Conservation (phyloP, 176 grass and related monocot species). For the Elaeis guineensis region DNA sequence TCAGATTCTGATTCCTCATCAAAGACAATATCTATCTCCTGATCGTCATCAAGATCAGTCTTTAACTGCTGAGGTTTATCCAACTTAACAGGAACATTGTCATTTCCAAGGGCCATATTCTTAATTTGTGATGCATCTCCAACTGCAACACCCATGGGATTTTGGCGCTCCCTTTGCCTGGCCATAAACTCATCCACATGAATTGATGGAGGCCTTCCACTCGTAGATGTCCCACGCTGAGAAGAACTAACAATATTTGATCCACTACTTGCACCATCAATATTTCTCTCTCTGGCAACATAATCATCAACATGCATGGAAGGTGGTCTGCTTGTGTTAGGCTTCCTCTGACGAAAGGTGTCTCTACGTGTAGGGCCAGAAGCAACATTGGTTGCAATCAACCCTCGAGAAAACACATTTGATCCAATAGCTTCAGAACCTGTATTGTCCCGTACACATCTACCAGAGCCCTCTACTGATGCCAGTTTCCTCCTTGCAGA, state of each 20-base stretch:
- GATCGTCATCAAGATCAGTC: conserved; percentile 76
- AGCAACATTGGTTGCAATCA: conserved; percentile 39
- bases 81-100: conserved; percentile 35
- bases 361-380: conserved; percentile 75
- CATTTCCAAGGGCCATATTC: conserved; percentile 36
- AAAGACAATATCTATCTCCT: conserved; percentile 86
- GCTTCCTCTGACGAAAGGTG: conserved; percentile 90
- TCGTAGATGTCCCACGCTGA: conserved; percentile 42
- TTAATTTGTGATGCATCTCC: conserved; percentile 53
- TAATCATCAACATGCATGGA: conserved; percentile 99
- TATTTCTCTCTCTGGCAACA: conserved; percentile 96
- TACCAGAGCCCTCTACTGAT: conserved; percentile 42
- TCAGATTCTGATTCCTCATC: conserved; percentile 90
- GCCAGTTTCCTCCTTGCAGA: conserved; percentile 64
- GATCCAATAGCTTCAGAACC: conserved; percentile 46
- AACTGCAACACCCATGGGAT: conserved; percentile 34
- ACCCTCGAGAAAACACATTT: conserved; percentile 46
- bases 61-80: conserved; percentile 50
- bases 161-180: conserved; percentile 81
- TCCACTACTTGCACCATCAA: conserved; percentile 83
- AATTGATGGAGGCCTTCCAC: conserved; percentile 94
- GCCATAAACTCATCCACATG: conserved; percentile 99
- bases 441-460: conserved; percentile 51
- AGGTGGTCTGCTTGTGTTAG: conserved; percentile 94
- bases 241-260: conserved; percentile 69